phyloP scores from a whole-genome alignment of 805 yeast genomes.

The Naumovozyma baii region DNA sequence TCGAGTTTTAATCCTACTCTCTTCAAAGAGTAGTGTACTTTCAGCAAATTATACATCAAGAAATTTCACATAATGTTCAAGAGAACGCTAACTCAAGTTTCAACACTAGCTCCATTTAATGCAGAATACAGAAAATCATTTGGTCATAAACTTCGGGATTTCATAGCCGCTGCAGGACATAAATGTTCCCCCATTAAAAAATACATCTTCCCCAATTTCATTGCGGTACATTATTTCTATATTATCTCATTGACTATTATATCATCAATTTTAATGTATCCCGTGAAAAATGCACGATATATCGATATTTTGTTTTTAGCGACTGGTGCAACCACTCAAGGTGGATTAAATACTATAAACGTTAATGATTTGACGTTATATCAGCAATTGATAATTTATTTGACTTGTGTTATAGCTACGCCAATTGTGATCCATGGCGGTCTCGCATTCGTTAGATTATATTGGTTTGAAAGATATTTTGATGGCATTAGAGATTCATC shows the following conservation, averaged over 20 bases:
- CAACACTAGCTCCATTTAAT: slow-evolving; percentile 20
- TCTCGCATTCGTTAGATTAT: slow-evolving; percentile 65
- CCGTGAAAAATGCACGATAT: slow-evolving; percentile 53
- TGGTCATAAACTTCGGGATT: slow-evolving; percentile 35
- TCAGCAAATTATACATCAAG: not conserved
- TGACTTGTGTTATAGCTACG: slow-evolving; percentile 58
- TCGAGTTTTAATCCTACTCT: too few relatives aligned
- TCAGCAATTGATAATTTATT: slow-evolving; percentile 70
- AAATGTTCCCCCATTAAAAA: slow-evolving; percentile 30
- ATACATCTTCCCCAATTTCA: slow-evolving; percentile 35
- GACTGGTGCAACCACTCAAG: slow-evolving; percentile 76
- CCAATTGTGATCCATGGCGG: slow-evolving; percentile 84
- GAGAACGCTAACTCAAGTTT: slow-evolving; percentile 20
- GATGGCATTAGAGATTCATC: slow-evolving; percentile 72
- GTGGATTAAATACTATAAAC: slow-evolving; percentile 80
- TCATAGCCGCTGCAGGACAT: slow-evolving; percentile 26
- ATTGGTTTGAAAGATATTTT: slow-evolving; percentile 83
- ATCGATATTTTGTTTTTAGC: slow-evolving; percentile 74
- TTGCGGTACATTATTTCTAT: slow-evolving; percentile 65
- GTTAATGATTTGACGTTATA: slow-evolving; percentile 53
- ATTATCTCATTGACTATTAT: slow-evolving; percentile 49
- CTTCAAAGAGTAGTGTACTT: too few relatives aligned
- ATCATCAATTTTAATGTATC: slow-evolving; percentile 70
- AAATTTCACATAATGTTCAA: slow-evolving; percentile 3
- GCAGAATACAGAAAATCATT: slow-evolving; percentile 27